These are phyloP conservation scores for Marsdenia floribunda DNA, from an alignment of 257 asterid genomes.

Conservation along the genomic window DNA sequence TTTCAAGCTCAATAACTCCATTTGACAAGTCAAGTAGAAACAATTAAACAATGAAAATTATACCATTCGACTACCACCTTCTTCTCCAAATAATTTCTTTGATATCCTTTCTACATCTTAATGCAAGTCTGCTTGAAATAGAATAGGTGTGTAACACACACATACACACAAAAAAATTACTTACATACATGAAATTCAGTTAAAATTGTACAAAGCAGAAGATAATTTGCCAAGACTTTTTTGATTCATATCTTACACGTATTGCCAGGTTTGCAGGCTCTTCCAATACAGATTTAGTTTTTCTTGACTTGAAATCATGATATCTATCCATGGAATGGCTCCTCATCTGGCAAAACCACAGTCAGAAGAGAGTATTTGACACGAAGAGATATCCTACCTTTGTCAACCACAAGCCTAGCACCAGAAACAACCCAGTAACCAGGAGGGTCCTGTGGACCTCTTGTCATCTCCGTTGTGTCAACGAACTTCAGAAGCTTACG, in stretches of 20 bases:
- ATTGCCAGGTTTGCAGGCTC: background rate
- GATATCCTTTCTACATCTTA: background rate
- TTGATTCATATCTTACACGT: background rate
- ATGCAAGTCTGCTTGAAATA: background rate
- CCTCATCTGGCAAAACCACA: conserved; percentile 48
- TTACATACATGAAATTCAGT: background rate
- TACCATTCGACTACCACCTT: too few species aligned
- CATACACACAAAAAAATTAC: background rate
- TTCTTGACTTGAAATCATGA: background rate
- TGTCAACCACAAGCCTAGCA: conserved; percentile 64
- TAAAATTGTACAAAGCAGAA: background rate
- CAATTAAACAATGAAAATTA: too few species aligned
- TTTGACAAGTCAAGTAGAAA: too few species aligned
- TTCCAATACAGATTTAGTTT: background rate
- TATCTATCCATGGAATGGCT: conserved; percentile 19
- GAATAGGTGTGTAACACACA: background rate
- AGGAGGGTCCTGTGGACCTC: conserved; percentile 72
- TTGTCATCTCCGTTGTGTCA: conserved; percentile 64
- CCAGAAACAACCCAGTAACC: conserved; percentile 87
- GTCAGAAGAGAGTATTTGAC: conserved; percentile 66
- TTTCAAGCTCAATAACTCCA: too few species aligned
- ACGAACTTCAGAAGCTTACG: conserved; percentile 59
- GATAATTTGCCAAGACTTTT: background rate
- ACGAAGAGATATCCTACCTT: conserved; percentile 57
- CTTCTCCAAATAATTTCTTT: too few species aligned